Base-by-base conservation (phyloP, 2,329 filamentous ascomycete genomes). In the Aschersonia sp. region DNA sequence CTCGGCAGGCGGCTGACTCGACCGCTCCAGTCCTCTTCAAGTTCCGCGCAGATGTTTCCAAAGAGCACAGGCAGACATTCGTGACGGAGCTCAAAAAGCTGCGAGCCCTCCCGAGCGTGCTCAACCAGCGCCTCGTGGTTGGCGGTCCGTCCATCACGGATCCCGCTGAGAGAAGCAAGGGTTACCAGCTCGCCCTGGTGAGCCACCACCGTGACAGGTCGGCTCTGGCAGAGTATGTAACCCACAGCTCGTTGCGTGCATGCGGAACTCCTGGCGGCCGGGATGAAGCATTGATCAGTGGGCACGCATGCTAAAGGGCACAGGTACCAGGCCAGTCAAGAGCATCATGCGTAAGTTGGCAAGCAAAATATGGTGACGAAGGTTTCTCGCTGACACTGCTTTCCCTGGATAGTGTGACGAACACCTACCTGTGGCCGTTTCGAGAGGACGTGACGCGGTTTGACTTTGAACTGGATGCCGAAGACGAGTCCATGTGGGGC, bases 381-480 rank as follows among this genome's bases (percentile, higher is more conserved):
- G 22, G 22, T 22, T 22, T 3, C 22, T 37, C 41, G 10, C 30
- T n/a, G 9, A n/a, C 10, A n/a, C 12, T 14, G 12, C 5, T 31
- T 44, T 8, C 30, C 43, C 30, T 32, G 30, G 31, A 29, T 33
- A 46, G 74, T 46, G 71, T 76, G 0, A 76, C 73, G 0, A 68
- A 63, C 32, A 67, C 63, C 4, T 71, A 70, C 46, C 58, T 78
- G 6, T 74, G 69, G 58, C 73, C 73, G 0, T 77, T 65, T 53
- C 70, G 68, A 14, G 72, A 77, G 46, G 72, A 76, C 48, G 57
- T 77, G 1, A 64, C 65, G 12, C 61, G 73, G 14, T 77, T 76
- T 53, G 74, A 77, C 52, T 76, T 77, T 51, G 72, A 77, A 47
- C 68, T 73, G 29, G 64, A 66, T 4, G 50, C 57, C 8, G 63